Percentiles rank a stretch among this genome's conserved stretches.
Conservation (phyloP, 805 yeast genomes). For the Metschnikowia rubicola region DNA sequence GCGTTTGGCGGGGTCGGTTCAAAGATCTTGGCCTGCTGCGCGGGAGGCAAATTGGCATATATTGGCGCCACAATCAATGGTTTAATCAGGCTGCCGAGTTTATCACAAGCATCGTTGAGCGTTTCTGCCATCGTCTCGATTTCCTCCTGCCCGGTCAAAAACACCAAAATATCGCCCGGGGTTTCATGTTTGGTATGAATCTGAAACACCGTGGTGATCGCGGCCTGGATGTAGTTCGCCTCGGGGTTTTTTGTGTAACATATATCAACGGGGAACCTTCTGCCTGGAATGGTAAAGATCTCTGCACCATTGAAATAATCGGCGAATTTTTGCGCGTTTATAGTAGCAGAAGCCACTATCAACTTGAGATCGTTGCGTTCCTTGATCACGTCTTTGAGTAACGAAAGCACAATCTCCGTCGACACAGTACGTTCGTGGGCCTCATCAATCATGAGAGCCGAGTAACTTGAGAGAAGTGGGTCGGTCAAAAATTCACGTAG, state of each 20-base stretch:
- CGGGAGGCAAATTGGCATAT: slow-evolving; percentile 87
- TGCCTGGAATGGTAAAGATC: slow-evolving; percentile 84
- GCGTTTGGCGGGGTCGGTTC: slow-evolving; percentile 78
- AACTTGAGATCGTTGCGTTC: slow-evolving; percentile 68
- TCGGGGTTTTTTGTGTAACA: slow-evolving; percentile 84
- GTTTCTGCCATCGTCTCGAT: slow-evolving; percentile 79
- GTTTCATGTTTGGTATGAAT: slow-evolving; percentile 67
- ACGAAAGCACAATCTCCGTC: slow-evolving; percentile 80
- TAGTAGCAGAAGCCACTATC: slow-evolving; percentile 89
- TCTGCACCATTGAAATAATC: slow-evolving; percentile 81
- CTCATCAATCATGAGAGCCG: slow-evolving; percentile 91
- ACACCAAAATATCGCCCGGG: slow-evolving; percentile 84
- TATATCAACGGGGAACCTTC: slow-evolving; percentile 88
- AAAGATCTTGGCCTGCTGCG: slow-evolving; percentile 75
- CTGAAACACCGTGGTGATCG: slow-evolving; percentile 81
- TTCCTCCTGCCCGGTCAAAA: slow-evolving; percentile 95
- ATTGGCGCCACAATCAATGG: slow-evolving; percentile 79
- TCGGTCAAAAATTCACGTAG: slow-evolving; percentile 79
- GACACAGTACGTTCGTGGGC: slow-evolving; percentile 95
- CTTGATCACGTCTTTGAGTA: slow-evolving; percentile 65
- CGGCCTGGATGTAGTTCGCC: slow-evolving; percentile 86
- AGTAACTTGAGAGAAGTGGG: slow-evolving; percentile 62
- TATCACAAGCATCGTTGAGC: slow-evolving; percentile 59
- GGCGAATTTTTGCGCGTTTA: slow-evolving; percentile 86
- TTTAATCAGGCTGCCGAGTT: slow-evolving; percentile 56